These are phyloP conservation scores for Penicillium sp. DNA, from an alignment of 2,329 filamentous ascomycete genomes.

Conservation along the genomic window DNA sequence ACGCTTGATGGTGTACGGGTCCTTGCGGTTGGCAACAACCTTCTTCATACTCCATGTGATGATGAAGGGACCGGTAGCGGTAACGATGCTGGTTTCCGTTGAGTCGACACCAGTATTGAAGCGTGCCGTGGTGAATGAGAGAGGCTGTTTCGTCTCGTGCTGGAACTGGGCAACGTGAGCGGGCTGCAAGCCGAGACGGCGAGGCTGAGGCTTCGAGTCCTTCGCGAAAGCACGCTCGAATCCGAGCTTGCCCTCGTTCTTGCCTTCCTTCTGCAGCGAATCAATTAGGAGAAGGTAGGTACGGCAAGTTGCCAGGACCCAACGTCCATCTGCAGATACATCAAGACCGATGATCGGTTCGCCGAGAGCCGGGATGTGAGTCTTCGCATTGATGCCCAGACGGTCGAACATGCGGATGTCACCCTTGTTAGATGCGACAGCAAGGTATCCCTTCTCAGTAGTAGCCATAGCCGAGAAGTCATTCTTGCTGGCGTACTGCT, in stretches of 20 bases:
- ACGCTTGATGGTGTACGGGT: conserved; percentile 94
- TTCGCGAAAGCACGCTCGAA: conserved; percentile 93
- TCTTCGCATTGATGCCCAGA: conserved; percentile 95
- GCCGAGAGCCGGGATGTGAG: conserved; percentile 89
- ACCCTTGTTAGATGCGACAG: conserved; percentile 95
- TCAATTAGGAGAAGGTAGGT: conserved; percentile 96
- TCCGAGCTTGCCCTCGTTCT: conserved; percentile 96
- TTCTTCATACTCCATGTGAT: conserved; percentile 96
- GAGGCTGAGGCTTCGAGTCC: conserved; percentile 88
- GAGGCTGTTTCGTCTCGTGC: conserved; percentile 84
- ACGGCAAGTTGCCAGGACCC: conserved; percentile 89
- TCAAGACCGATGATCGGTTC: conserved; percentile 94
- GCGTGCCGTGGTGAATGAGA: conserved; percentile 85
- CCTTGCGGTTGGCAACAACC: conserved; percentile 74
- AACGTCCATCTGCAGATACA: conserved; percentile 91
- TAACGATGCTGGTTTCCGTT: conserved; percentile 91
- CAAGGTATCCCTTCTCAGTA: conserved; percentile 94
- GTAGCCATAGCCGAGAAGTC: conserved; percentile 94
- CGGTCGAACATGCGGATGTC: conserved; percentile 96
- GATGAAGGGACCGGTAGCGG: conserved; percentile 93
- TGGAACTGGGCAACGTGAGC: conserved; percentile 96
- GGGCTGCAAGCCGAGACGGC: conserved; percentile 82
- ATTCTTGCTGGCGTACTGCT: conserved; percentile 96
- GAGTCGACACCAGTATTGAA: conserved; percentile 86
- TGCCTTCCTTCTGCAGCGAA: conserved; percentile 83